Percentiles rank a stretch among this genome's conserved stretches.
phyloP scores from a whole-genome alignment of 176 grass and related monocot species.

The Triticum timopheevii region DNA sequence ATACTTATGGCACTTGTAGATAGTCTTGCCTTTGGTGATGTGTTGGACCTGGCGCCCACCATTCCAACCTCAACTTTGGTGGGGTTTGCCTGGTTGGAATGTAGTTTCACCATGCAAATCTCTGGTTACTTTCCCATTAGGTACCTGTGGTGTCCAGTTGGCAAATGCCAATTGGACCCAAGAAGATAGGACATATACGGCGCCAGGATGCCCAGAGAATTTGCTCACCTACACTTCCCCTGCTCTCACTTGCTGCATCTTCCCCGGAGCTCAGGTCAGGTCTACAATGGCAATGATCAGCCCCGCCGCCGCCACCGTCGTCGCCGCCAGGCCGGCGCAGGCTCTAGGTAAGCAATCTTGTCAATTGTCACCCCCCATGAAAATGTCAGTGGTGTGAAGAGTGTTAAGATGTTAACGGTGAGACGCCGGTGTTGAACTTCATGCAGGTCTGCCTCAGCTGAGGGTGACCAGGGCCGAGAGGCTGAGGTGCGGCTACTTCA shows the following conservation, averaged over 20 bases:
- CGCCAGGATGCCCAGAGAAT: constrained; percentile 22
- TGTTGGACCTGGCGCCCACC: not conserved
- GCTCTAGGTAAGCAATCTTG: constrained; percentile 28
- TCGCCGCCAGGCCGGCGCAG: constrained; percentile 34
- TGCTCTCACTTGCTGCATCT: constrained; percentile 25
- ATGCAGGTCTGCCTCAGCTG: constrained; percentile 59
- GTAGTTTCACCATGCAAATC: not conserved
- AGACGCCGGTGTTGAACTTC: not conserved
- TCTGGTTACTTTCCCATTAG: constrained; percentile 7
- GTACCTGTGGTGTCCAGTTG: constrained; percentile 34
- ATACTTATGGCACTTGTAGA: too few species aligned
- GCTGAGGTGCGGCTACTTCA: constrained; percentile 53
- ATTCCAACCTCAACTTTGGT: not conserved
- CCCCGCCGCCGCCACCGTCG: constrained; percentile 23
- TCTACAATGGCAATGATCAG: constrained; percentile 54
- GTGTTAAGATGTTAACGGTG: not conserved
- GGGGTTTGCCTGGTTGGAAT: not conserved
- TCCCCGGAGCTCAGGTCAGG: not conserved
- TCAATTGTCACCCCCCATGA: not conserved
- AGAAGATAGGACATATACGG: constrained; percentile 36
- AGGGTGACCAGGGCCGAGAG: constrained; percentile 44
- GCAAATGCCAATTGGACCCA: constrained; percentile 1
- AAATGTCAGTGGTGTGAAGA: not conserved
- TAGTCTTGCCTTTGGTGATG: not conserved
- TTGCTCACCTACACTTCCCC: constrained; percentile 32